These are phyloP conservation scores for Aphanomyces invadans DNA, from an alignment of 352 stramenopile genomes.

Conservation along the genomic window DNA sequence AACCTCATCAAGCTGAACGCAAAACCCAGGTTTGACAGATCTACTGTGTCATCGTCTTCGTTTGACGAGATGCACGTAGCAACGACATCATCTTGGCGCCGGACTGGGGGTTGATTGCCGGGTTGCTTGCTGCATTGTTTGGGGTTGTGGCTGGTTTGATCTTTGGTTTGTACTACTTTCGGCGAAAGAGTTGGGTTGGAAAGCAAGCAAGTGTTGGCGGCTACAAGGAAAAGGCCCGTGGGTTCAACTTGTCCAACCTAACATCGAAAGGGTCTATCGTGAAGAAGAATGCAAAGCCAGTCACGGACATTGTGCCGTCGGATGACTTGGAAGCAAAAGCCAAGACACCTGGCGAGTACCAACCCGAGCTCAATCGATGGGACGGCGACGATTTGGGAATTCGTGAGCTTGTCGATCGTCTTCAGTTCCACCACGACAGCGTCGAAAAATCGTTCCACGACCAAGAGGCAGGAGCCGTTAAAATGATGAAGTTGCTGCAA, in stretches of 20 bases:
- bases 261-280: slow-evolving; percentile 63
- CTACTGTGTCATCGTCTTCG: background rate
- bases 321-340: slow-evolving; percentile 23
- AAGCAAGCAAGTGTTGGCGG: slow-evolving; percentile 19
- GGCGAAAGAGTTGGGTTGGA: slow-evolving; percentile 65
- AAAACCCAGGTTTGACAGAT: slow-evolving; percentile 38
- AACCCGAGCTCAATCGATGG: slow-evolving; percentile 53
- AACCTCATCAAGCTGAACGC: slow-evolving; percentile 81
- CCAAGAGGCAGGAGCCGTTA: slow-evolving; percentile 54
- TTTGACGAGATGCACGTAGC: slow-evolving; percentile 21
- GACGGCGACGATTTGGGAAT: slow-evolving; percentile 69
- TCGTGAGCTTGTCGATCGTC: slow-evolving; percentile 58
- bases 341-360: slow-evolving; percentile 33
- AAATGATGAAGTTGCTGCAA: slow-evolving; percentile 59
- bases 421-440: slow-evolving; percentile 72
- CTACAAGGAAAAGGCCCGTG: slow-evolving; percentile 41
- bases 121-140: slow-evolving; percentile 66
- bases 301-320: slow-evolving; percentile 2
- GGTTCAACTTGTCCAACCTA: slow-evolving; percentile 45
- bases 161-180: slow-evolving; percentile 73
- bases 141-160: slow-evolving; percentile 69
- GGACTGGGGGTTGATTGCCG: slow-evolving; percentile 79
- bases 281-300: slow-evolving; percentile 32
- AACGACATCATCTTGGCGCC: slow-evolving; percentile 82
- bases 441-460: slow-evolving; percentile 68